Conservation (phyloP, 192 early-diverging fungal genomes). For the Backusella westeae region DNA sequence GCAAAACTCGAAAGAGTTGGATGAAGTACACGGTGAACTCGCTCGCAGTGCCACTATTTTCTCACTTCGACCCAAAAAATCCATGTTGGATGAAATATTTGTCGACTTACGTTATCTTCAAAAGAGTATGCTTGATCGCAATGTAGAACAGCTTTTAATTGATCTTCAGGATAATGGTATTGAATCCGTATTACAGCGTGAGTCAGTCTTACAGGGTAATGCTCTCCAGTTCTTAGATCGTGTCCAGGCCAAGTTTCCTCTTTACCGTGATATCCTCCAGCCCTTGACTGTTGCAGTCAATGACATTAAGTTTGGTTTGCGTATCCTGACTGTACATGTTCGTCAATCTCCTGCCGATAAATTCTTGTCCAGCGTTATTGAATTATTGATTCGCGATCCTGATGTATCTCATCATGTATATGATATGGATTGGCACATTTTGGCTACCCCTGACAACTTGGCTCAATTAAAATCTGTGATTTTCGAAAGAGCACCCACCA, state of each 20-base stretch:
- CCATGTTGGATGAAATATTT: conserved; percentile 63
- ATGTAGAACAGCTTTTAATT: conserved; percentile 41
- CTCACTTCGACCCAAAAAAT: conserved; percentile 60
- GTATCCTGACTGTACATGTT: conserved; percentile 42
- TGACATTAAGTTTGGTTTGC: conserved; percentile 75
- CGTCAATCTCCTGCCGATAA: conserved; percentile 7
- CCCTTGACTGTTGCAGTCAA: conserved; percentile 67
- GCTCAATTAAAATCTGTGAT: conserved; percentile 41
- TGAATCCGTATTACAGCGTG: conserved; percentile 49
- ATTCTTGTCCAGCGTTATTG: conserved; percentile 32
- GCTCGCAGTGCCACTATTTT: conserved; percentile 43
- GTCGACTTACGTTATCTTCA: conserved; percentile 34
- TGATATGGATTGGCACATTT: conserved; percentile 40
- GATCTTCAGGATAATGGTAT: conserved; percentile 42
- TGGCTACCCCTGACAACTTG: conserved; percentile 40
- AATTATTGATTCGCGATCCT: conserved; percentile 37
- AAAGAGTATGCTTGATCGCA: conserved; percentile 31
- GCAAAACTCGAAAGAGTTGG: conserved; percentile 28
- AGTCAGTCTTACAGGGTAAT: conserved; percentile 68
- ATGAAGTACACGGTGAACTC: conserved; percentile 35
- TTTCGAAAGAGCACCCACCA: conserved; percentile 38
- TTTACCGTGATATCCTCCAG: conserved; percentile 75
- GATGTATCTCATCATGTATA: conserved; percentile 34
- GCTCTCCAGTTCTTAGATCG: conserved; percentile 61
- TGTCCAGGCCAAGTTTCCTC: conserved; percentile 62